Percentiles rank a stretch among this genome's conserved stretches.
These are phyloP conservation scores for Telopea speciosissima DNA, from an alignment of 177 flowering plant genomes.

Conservation along the genomic window DNA sequence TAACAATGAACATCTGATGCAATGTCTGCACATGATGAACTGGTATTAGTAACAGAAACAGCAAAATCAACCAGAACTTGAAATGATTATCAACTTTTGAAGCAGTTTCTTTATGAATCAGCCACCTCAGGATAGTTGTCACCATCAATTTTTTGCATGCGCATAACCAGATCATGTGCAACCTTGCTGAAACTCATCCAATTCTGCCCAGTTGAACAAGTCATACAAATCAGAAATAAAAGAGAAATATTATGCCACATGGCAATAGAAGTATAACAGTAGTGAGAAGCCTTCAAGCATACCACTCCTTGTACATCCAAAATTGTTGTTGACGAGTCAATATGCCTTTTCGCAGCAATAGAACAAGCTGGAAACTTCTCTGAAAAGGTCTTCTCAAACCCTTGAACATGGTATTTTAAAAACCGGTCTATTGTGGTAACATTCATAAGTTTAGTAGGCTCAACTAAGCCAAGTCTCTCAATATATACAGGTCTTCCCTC, in stretches of 20 bases:
- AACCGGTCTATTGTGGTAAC: slow-evolving; percentile 76
- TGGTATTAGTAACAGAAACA: slow-evolving; percentile 12
- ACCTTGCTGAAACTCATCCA: slow-evolving; percentile 77
- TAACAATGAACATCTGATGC: slow-evolving; percentile 80
- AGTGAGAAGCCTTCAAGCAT: slow-evolving; percentile 14
- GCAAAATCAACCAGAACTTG: neutral
- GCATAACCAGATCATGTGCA: slow-evolving; percentile 77
- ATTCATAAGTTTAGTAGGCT: slow-evolving; percentile 67
- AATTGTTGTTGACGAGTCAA: slow-evolving; percentile 61
- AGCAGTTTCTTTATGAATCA: slow-evolving; percentile 6
- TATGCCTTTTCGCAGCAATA: slow-evolving; percentile 71
- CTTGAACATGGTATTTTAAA: slow-evolving; percentile 76
- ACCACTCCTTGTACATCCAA: slow-evolving; percentile 90
- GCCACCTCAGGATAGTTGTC: slow-evolving; percentile 91
- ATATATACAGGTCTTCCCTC: slow-evolving; percentile 82
- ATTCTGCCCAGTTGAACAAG: slow-evolving; percentile 39
- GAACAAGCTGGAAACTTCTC: slow-evolving; percentile 94
- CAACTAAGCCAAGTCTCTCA: slow-evolving; percentile 74
- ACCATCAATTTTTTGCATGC: slow-evolving; percentile 78
- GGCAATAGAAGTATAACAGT: neutral
- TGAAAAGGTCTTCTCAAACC: slow-evolving; percentile 66
- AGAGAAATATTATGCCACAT: neutral
- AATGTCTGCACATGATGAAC: slow-evolving; percentile 51
- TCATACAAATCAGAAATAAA: slow-evolving; percentile 9
- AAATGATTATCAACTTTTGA: neutral